Conservation (phyloP, 495 filamentous ascomycete genomes). For the Penicillium crystallinum region DNA sequence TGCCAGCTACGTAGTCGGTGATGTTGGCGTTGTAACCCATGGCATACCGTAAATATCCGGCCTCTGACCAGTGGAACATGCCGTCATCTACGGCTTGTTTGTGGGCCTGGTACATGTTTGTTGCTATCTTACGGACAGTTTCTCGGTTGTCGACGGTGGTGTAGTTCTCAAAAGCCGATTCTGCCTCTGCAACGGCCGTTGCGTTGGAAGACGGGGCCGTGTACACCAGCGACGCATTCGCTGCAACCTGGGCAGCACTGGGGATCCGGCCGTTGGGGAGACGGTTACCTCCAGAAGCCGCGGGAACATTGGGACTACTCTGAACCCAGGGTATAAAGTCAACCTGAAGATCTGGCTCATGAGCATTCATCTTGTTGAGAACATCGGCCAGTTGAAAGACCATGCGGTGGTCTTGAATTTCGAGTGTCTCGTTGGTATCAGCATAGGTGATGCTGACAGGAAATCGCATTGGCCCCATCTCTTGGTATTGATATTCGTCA, state of each 20-base stretch:
- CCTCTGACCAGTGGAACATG: constrained; percentile 55
- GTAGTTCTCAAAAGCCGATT: constrained; percentile 27
- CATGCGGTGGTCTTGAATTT: constrained; percentile 54
- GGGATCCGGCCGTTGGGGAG: constrained; percentile 44
- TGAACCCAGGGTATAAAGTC: constrained; percentile 65
- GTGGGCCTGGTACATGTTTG: constrained; percentile 62
- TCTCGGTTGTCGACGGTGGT: constrained; percentile 20
- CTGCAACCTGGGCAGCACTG: constrained; percentile 31
- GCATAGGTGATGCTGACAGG: constrained; percentile 44
- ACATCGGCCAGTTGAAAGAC: constrained; percentile 58
- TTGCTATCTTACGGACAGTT: constrained; percentile 41
- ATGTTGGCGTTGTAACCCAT: constrained; percentile 50
- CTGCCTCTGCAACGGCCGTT: constrained; percentile 33
- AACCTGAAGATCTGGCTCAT: constrained; percentile 48
- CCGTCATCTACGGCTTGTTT: constrained; percentile 33
- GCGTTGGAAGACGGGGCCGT: constrained; percentile 25
- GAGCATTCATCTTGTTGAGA: constrained; percentile 53
- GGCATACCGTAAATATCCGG: constrained; percentile 54
- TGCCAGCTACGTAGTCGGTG: constrained; percentile 43
- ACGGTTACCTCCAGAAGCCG: constrained; percentile 48
- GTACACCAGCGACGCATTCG: constrained; percentile 28
- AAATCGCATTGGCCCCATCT: constrained; percentile 73
- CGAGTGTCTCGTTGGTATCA: constrained; percentile 49
- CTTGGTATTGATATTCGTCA: constrained; percentile 66
- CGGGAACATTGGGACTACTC: constrained; percentile 46